Evolutionary conservation across 1,284 basidiomycete genomes (phyloP), one percentile per base, ranked within the genome.

Genomic region (Microbotryum silenes-acaulis): DNA sequence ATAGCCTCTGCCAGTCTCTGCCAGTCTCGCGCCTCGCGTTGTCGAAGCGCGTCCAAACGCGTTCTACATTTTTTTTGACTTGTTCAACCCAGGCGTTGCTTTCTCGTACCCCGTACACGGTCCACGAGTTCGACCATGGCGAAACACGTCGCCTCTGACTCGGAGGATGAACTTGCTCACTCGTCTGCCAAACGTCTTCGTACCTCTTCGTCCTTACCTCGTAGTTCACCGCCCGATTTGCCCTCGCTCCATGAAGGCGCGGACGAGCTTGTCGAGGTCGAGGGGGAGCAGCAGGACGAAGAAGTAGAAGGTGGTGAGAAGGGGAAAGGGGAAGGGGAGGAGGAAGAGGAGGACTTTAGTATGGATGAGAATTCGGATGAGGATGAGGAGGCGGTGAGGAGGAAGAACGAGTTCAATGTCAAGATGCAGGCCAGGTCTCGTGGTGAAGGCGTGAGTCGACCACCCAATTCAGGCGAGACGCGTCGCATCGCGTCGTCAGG

Each of bases 161-260:
- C 29, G 10, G 47, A 21, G 18, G 16, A 10, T 10, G n/a, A 7
- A 2, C 21, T 6, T 14, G 20, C 29, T 4, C 47, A n/a, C 25
- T 25, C 18, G 21, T 20, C 56, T 23, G 44, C 16, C 12, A 49
- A 27, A 27, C 37, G 9, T n/a, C 29, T 25, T 23, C 14, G n/a
- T 42, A 42, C 37, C n/a, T 50, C 48, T 16, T 56, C 25, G 54
- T 27, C 44, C 6, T 12, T n/a, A n/a, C 55, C 47, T 51, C 6
- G 33, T 20, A 12, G 20, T 44, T n/a, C 33, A 8, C n/a, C 44
- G 20, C 25, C 37, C 20, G 29, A 12, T 31, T 51, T 50, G 48
- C 31, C 23, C 21, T 51, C 33, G 53, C 16, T 50, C 53, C 27
- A 54, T 51, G 37, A 48, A 54, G 5, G 46, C 61, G n/a, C 51